Percentiles rank a stretch among this genome's conserved stretches.
Conservation (phyloP, 768 basidiomycete genomes). For the Lactarius indigo region DNA sequence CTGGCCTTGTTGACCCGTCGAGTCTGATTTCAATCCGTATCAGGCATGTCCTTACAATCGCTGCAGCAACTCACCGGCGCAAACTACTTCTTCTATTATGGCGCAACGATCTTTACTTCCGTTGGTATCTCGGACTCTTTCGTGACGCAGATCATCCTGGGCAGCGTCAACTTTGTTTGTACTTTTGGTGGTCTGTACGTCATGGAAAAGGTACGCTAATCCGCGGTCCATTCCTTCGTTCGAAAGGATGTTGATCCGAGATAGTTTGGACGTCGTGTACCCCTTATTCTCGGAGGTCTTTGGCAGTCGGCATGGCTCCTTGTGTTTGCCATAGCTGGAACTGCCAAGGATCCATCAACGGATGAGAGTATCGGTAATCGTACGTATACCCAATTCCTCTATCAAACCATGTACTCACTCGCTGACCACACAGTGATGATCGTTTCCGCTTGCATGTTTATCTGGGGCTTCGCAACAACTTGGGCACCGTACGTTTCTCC, state of each 20-base stretch:
- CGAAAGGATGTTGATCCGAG: background rate
- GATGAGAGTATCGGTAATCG: slow-evolving; percentile 52
- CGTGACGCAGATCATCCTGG: slow-evolving; percentile 72
- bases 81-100: slow-evolving; percentile 66
- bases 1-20: background rate
- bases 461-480: slow-evolving; percentile 66
- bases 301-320: slow-evolving; percentile 73
- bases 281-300: slow-evolving; percentile 63
- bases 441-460: slow-evolving; percentile 66
- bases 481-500: slow-evolving; percentile 51
- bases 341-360: slow-evolving; percentile 49
- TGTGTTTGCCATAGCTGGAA: slow-evolving; percentile 70
- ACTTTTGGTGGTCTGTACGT: slow-evolving; percentile 72
- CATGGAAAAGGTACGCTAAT: slow-evolving; percentile 53
- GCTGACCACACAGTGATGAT: slow-evolving; percentile 31
- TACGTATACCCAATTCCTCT: slow-evolving; percentile 28
- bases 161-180: slow-evolving; percentile 67
- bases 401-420: background rate
- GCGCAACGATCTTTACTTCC: slow-evolving; percentile 60
- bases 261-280: slow-evolving; percentile 60
- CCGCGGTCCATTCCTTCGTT: background rate
- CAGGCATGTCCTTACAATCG: slow-evolving; percentile 60
- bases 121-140: slow-evolving; percentile 68
- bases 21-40: background rate
- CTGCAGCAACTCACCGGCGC: slow-evolving; percentile 72